Evolutionary conservation across 2,329 filamentous ascomycete species (phyloP).

Genomic region (Ophiostoma ulmi): DNA sequence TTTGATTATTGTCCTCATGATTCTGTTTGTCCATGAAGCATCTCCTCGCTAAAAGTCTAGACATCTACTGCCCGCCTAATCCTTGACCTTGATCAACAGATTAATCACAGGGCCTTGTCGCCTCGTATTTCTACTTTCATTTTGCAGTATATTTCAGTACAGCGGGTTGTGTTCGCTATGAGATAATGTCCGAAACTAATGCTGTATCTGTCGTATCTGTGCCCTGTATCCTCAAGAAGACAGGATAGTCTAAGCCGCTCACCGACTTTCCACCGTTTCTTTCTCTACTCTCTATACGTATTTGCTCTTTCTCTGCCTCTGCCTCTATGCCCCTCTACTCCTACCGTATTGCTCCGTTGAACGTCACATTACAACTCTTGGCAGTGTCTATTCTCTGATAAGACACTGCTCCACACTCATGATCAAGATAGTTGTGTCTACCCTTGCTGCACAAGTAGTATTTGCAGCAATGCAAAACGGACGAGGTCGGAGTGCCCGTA

Average conservation of each 20-base stretch:
- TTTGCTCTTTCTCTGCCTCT: neutral
- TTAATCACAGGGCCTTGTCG: neutral
- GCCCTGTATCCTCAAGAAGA: neutral
- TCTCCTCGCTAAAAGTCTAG: neutral
- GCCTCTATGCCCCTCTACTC: neutral
- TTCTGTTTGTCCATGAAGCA: neutral
- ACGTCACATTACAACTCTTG: neutral
- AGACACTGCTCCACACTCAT: neutral
- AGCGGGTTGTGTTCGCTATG: neutral
- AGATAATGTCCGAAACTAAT: constrained; percentile 6
- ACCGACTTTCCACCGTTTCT: constrained; percentile 12
- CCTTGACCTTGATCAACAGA: neutral
- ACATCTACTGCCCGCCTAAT: neutral
- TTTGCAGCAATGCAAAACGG: constrained; percentile 3
- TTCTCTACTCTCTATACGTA: too few relatives aligned
- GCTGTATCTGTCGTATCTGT: neutral
- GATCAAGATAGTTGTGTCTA: neutral
- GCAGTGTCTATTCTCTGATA: neutral
- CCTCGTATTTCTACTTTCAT: constrained; percentile 5
- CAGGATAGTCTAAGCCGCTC: neutral
- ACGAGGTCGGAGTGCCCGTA: constrained; percentile 5
- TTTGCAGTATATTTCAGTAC: neutral
- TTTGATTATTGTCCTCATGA: neutral
- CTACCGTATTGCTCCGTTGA: neutral
- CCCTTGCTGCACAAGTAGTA: neutral